A percentile compares a stretch with the other conserved stretches of the same genome.
Conservation (phyloP, 805 yeast genomes). For the Suhomyces prunicola region DNA sequence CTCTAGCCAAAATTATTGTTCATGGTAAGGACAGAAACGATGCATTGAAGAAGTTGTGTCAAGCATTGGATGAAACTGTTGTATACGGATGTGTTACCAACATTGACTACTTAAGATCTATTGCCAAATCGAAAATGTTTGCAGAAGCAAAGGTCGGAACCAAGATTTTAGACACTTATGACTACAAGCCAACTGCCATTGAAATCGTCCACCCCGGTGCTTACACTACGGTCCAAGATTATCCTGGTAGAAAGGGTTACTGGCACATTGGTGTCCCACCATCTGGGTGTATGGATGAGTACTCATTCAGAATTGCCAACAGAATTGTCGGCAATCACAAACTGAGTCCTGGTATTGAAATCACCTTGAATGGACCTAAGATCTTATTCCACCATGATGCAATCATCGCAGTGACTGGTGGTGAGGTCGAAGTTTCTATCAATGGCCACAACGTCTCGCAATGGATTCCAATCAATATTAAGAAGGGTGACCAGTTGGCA, state of each 20-base stretch:
- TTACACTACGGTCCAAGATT: slow-evolving; percentile 94
- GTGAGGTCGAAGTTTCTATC: slow-evolving; percentile 62
- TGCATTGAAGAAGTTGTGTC: slow-evolving; percentile 70
- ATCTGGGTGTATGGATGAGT: slow-evolving; percentile 96
- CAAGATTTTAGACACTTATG: slow-evolving; percentile 77
- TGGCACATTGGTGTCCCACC: slow-evolving; percentile 98
- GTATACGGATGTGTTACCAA: slow-evolving; percentile 88
- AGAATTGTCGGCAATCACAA: slow-evolving; percentile 83
- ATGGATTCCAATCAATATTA: slow-evolving; percentile 71
- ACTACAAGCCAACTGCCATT: slow-evolving; percentile 77
- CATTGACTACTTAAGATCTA: slow-evolving; percentile 81
- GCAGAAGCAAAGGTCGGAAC: slow-evolving; percentile 81
- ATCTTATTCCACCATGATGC: slow-evolving; percentile 79
- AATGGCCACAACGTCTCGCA: slow-evolving; percentile 56
- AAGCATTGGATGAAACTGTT: slow-evolving; percentile 81
- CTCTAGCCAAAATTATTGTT: slow-evolving; percentile 93
- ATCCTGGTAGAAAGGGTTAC: slow-evolving; percentile 86
- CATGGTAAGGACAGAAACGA: slow-evolving; percentile 88
- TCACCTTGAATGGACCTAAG: slow-evolving; percentile 85
- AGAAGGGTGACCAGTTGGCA: slow-evolving; percentile 72
- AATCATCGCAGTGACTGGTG: slow-evolving; percentile 84
- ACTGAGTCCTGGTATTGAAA: slow-evolving; percentile 84
- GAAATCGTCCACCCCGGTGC: slow-evolving; percentile 72
- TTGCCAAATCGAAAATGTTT: slow-evolving; percentile 83
- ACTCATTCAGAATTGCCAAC: slow-evolving; percentile 86